Conservation (phyloP, 305 asterid genomes). For the Solanum hybrid region DNA sequence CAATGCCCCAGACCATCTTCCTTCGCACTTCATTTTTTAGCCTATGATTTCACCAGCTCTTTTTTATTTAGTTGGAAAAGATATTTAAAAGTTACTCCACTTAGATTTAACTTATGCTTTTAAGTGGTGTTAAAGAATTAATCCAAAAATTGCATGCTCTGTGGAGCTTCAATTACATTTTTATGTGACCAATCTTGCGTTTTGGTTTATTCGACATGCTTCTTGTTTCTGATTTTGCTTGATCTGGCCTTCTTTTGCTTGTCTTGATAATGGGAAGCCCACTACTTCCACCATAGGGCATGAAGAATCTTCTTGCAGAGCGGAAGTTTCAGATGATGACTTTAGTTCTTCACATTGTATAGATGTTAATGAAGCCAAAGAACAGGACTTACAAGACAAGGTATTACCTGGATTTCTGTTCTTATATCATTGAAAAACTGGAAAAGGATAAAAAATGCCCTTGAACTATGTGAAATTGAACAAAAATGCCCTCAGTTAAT, state of each 20-base stretch:
- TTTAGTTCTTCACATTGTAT: constrained; percentile 13
- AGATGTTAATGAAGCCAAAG: constrained; percentile 10
- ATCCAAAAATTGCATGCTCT: background rate
- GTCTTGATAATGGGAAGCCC: background rate
- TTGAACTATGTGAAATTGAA: background rate
- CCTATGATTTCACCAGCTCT: background rate
- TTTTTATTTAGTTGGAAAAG: background rate
- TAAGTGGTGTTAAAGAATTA: background rate
- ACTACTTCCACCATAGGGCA: constrained; percentile 5
- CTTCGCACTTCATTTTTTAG: background rate
- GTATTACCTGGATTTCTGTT: background rate
- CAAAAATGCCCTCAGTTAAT: background rate
- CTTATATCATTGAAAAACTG: background rate
- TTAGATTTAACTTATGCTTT: background rate
- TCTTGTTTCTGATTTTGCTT: background rate
- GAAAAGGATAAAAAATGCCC: background rate
- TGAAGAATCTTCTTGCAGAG: constrained; percentile 14
- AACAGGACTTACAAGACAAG: background rate
- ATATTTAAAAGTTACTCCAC: background rate
- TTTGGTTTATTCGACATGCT: background rate
- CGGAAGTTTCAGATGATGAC: constrained; percentile 10
- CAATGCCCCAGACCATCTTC: background rate
- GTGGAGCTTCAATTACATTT: background rate
- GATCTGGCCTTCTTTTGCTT: background rate
- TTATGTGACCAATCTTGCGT: background rate